Evolutionary conservation across 2,329 filamentous ascomycete genomes (phyloP).

Genomic region (Aspergillus pseudonomiae): DNA sequence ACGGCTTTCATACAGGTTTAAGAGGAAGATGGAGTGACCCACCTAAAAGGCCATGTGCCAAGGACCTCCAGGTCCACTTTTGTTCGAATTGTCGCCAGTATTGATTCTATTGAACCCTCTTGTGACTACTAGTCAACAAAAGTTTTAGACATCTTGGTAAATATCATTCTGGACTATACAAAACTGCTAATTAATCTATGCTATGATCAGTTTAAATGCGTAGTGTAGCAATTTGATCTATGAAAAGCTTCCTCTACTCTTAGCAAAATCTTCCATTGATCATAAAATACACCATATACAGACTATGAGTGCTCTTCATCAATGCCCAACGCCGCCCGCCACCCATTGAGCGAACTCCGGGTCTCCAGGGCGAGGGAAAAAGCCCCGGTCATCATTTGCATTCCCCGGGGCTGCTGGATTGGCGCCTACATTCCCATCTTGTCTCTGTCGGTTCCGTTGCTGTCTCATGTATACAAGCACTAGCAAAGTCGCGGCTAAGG

Average conservation of each 20-base stretch:
- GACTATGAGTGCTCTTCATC: conserved; percentile 18
- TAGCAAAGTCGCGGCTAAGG: conserved; percentile 72
- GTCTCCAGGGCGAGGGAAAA: conserved; percentile 69
- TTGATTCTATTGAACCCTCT: neutral
- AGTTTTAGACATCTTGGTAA: neutral
- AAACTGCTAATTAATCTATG: neutral
- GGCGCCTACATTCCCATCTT: conserved; percentile 35
- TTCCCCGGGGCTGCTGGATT: conserved; percentile 29
- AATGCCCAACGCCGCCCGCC: conserved; percentile 65
- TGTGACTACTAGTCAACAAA: no score
- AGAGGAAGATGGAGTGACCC: neutral
- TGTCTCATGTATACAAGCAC: conserved; percentile 75
- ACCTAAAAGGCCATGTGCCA: neutral
- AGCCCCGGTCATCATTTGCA: conserved; percentile 53
- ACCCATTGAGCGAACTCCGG: conserved; percentile 70
- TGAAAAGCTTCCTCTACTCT: neutral
- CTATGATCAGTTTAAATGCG: neutral
- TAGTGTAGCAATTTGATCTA: neutral
- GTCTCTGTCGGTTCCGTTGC: conserved; percentile 44
- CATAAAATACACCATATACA: conserved; percentile 3
- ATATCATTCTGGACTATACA: no score
- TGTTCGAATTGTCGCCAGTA: neutral
- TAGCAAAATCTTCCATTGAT: neutral
- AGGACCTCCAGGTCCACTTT: neutral
- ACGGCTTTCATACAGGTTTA: neutral